Evolutionary conservation across 495 filamentous ascomycete species (phyloP), one percentile per base, ranked within the genome.

Genomic region (Platismatia glauca): DNA sequence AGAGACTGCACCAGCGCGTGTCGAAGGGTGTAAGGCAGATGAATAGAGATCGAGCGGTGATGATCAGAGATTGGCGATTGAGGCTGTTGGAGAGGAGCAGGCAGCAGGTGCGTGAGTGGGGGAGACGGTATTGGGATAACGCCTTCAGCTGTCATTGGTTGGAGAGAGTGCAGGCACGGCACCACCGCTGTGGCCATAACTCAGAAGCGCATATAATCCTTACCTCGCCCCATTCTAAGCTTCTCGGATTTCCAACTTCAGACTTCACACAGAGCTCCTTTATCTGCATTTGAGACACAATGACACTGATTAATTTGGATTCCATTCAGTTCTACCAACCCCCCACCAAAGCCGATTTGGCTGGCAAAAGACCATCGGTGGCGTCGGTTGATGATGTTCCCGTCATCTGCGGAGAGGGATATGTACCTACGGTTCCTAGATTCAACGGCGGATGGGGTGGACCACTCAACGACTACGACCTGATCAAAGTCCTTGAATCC

Each of bases 1-100:
- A 57, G 34, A 57, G 34, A 48, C 34, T 57, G 20, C 55, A 9
- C 13, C 13, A 60, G 44, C 29, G 29, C 44, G 29, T 60, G 31
- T 15, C 15, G 34, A 9, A 24, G 31, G 44, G 22, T 60, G 44
- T 52, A n/a, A 60, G 31, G 24, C 6, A 52, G 9, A 60, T 37
- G 44, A 60, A 20, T 60, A 18, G 8, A 60, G 44, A 60, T 52
- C 44, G n/a, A 48, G 44, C 44, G 44, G 9, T 48, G 9, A 48
- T 48, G 11, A 27, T 15, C 5, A 48, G 22, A 48, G 22, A 48
- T 48, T 8, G 22, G 6, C 22, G 22, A 48, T 48, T 48, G 9
- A 48, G 22, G 9, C 13, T 48, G 5, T 48, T 48, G 13, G 6
- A 48, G 22, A 48, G 44, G 15, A 48, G 22, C 9, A 48, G 9